These are phyloP conservation scores for Tolypocladium cylindrosporum DNA, from an alignment of 2,329 filamentous ascomycete species.

Conservation along the genomic window DNA sequence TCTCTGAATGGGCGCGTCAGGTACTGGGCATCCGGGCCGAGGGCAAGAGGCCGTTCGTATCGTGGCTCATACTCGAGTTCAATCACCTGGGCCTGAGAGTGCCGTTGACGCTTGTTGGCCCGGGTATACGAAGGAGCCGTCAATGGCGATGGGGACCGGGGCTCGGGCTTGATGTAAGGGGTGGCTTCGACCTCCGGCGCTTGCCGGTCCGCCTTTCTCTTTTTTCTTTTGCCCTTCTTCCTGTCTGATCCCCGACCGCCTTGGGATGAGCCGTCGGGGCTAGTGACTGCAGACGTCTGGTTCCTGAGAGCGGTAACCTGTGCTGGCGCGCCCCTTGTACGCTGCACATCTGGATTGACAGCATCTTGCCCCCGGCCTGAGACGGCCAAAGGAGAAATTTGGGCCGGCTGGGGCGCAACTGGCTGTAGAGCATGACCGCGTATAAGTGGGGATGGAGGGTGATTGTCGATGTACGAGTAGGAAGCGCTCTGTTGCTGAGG, in stretches of 20 bases:
- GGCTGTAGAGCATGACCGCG: conserved; percentile 65
- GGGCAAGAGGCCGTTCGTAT: conserved; percentile 28
- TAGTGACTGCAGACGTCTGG: conserved; percentile 37
- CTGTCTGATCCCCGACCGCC: conserved; percentile 37
- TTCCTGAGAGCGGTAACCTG: conserved; percentile 49
- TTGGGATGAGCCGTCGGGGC: conserved; percentile 51
- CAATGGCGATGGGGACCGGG: conserved; percentile 52
- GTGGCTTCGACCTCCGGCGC: conserved; percentile 34
- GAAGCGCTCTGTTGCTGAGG: conserved; percentile 10
- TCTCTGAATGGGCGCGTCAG: conserved; percentile 17
- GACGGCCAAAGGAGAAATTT: conserved; percentile 50
- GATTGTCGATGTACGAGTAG: conserved; percentile 18
- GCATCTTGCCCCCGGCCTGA: conserved; percentile 23
- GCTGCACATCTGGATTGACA: not conserved
- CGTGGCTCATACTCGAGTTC: conserved; percentile 26
- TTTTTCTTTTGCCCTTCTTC: conserved; percentile 40
- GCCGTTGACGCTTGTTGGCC: conserved; percentile 47
- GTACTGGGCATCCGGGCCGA: conserved; percentile 22
- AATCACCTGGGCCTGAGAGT: conserved; percentile 29
- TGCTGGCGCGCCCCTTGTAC: conserved; percentile 26
- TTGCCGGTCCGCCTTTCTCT: conserved; percentile 42
- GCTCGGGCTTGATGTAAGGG: conserved; percentile 54
- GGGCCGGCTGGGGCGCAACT: conserved; percentile 65
- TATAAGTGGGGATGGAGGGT: conserved; percentile 51
- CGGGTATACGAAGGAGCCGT: conserved; percentile 40